Evolutionary conservation across 306 rosid species (phyloP), one percentile per base, ranked within the genome.

Genomic region (Fagus sylvatica): DNA sequence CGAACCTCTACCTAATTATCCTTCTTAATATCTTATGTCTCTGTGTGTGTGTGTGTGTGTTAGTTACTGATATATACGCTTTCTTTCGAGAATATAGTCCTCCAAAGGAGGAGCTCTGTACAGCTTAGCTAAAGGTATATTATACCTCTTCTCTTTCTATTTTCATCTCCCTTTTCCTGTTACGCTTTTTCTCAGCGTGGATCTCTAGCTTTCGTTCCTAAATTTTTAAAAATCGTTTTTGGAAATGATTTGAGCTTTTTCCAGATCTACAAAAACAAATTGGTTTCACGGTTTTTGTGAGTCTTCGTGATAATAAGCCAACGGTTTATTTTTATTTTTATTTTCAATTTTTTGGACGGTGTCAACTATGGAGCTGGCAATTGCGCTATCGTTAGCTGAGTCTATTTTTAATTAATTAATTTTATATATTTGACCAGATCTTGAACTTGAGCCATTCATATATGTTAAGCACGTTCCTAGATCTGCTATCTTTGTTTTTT

Each of bases 351-450:
- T 28, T 30, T 39, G 1, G 48, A 66, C 49, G 30, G 71, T 66
- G 51, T 40, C 49, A 53, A 72, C 41, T 73, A 12, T 62, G 79
- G 7, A 62, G 83, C 82, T 77, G 72, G 48, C 82, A 69, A 82
- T 46, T 57, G 41, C 51, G 62, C 7, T 19, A 51, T 30, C 51
- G 62, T 11, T 19, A 51, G 74, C 78, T 43, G 55, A 55, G 22
- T 51, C 32, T 65, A 41, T 83, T 1, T 57, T 82, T n/a, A 3
- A 2, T 69, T 72, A 78, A 69, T 54, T 76, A 16, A 43, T 60
- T 73, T 78, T 61, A 64, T 65, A 2, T 32, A 39, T 85, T 83
- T 87, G 79, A 85, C 85, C 77, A 42, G 86, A 83, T 90, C 90
- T 84, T 39, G 67, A 41, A 76, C 30, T 81, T 22, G 74, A 69